Evolutionary conservation across 257 asterid species (phyloP).

Genomic region (Scutellaria barbata): DNA sequence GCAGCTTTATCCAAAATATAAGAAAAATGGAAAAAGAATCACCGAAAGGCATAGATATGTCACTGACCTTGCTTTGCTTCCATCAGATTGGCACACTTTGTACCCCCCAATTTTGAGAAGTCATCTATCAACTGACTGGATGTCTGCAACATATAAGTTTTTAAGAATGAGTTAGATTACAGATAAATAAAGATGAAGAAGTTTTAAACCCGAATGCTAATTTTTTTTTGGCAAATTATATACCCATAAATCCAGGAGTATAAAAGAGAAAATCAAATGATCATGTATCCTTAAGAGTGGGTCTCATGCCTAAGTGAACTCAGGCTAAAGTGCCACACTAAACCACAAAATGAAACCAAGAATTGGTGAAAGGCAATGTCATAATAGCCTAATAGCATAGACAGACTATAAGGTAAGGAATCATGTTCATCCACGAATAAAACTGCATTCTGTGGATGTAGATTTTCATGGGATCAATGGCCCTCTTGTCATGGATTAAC

Average conservation of each 20-base stretch:
- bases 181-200: neutral
- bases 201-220: neutral
- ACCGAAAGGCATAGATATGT: constrained; percentile 12
- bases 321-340: neutral
- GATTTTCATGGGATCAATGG: neutral
- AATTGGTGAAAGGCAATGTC: neutral
- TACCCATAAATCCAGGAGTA: constrained; percentile 2
- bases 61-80: constrained; percentile 73
- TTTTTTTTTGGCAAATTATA: constrained; percentile 4
- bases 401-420: neutral
- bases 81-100: constrained; percentile 52
- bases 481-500: neutral
- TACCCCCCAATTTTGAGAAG: constrained; percentile 75
- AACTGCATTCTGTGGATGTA: neutral
- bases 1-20: neutral
- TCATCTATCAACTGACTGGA: constrained; percentile 60
- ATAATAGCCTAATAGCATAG: neutral
- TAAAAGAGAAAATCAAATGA: constrained; percentile 3
- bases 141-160: constrained; percentile 52
- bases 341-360: neutral
- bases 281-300: neutral
- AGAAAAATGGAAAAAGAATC: constrained; percentile 15
- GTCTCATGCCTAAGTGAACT: neutral
- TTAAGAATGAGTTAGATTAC: constrained; percentile 28
- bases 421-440: constrained; percentile 2